A percentile compares a stretch with the other conserved stretches of the same genome.
Evolutionary conservation across 805 yeast species (phyloP).

Genomic region (Metschnikowia colocasiae): DNA sequence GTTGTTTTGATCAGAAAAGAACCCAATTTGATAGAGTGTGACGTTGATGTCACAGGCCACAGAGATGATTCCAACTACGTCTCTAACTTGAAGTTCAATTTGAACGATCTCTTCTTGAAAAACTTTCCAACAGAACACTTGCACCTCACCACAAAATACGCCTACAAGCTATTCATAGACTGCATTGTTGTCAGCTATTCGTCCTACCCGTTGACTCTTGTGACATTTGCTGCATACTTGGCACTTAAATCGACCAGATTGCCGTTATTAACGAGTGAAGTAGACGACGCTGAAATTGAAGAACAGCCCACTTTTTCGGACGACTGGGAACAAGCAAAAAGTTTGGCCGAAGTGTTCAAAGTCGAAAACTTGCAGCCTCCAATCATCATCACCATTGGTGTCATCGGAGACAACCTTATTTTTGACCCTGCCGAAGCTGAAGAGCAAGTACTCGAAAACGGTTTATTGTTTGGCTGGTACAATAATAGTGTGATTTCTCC

Average conservation of each 20-base stretch:
- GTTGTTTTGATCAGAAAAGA: conserved; percentile 51
- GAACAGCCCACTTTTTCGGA: conserved; percentile 91
- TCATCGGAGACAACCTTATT: conserved; percentile 63
- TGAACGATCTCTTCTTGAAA: conserved; percentile 51
- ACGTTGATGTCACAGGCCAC: conserved; percentile 74
- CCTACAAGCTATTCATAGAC: conserved; percentile 76
- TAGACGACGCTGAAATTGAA: conserved; percentile 63
- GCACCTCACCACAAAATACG: conserved; percentile 66
- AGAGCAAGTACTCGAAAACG: conserved; percentile 83
- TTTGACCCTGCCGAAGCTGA: conserved; percentile 90
- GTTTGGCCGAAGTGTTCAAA: conserved; percentile 35
- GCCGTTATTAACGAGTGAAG: conserved; percentile 68
- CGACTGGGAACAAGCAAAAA: conserved; percentile 66
- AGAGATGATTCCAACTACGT: conserved; percentile 76
- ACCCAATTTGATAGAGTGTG: conserved; percentile 60
- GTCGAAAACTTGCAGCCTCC: conserved; percentile 59
- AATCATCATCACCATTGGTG: conserved; percentile 68
- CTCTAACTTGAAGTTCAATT: conserved; percentile 56
- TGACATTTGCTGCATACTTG: conserved; percentile 75
- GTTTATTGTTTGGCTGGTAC: conserved; percentile 69
- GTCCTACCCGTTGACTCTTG: conserved; percentile 75
- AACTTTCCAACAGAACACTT: conserved; percentile 53
- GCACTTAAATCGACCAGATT: conserved; percentile 76
- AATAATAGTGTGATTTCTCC: conserved; percentile 70
- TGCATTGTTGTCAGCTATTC: conserved; percentile 72